Evolutionary conservation across 1,139 yeast genomes (phyloP).

Genomic region (Suhomyces guaymorum): DNA sequence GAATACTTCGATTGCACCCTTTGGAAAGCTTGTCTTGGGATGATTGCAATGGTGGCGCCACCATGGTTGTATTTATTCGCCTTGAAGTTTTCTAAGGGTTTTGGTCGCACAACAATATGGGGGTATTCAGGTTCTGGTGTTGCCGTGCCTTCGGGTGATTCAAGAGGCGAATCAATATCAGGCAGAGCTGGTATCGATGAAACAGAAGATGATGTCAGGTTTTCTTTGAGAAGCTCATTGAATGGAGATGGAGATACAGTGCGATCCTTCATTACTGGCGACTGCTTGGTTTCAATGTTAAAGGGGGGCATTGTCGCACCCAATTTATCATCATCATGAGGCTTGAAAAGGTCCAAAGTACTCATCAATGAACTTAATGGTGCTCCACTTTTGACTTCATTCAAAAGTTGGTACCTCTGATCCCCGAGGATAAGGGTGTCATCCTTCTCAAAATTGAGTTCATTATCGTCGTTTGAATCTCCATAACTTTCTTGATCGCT

Average conservation of each 20-base stretch:
- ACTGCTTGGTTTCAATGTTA: conserved; percentile 19
- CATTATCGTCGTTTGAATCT: conserved; percentile 21
- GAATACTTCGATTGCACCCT: conserved; percentile 77
- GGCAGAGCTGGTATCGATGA: conserved; percentile 5
- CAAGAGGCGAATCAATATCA: neutral
- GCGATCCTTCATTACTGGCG: conserved; percentile 2
- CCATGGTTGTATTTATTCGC: conserved; percentile 9
- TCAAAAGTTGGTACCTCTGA: conserved; percentile 70
- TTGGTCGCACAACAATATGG: conserved; percentile 61
- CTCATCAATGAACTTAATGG: conserved; percentile 83
- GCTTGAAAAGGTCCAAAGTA: conserved; percentile 61
- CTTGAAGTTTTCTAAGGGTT: conserved; percentile 23
- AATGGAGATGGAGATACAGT: conserved; percentile 15
- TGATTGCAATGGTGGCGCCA: conserved; percentile 85
- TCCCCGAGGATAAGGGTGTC: conserved; percentile 48
- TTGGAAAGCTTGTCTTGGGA: conserved; percentile 81
- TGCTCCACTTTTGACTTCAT: conserved; percentile 81
- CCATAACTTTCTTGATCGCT: conserved; percentile 9
- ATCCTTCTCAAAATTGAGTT: conserved; percentile 34
- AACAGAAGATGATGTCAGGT: conserved; percentile 7
- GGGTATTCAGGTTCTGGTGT: conserved; percentile 25
- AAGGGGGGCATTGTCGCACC: conserved; percentile 36
- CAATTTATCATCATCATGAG: conserved; percentile 1
- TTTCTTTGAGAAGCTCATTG: conserved; percentile 14
- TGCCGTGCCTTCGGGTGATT: neutral